Evolutionary conservation across 495 filamentous ascomycete species (phyloP).

Genomic region (Cercophora sp.): DNA sequence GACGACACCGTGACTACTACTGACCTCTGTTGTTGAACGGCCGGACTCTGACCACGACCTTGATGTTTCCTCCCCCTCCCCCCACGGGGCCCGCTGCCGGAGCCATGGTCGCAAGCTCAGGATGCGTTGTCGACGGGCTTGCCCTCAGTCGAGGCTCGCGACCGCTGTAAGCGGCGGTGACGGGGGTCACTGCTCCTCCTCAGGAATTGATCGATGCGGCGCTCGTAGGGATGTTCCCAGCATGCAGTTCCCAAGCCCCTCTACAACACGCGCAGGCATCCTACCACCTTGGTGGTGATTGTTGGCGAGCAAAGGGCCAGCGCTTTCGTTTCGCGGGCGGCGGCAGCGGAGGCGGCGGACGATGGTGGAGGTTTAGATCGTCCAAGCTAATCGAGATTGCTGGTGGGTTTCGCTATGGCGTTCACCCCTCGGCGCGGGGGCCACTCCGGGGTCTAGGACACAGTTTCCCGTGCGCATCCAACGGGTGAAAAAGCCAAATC

Average conservation of each 20-base stretch:
- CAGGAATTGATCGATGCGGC: background rate
- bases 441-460: background rate
- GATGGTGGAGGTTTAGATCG: background rate
- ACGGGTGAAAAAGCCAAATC: background rate
- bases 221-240: slow-evolving; percentile 11
- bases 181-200: background rate
- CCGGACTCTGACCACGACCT: slow-evolving; percentile 95
- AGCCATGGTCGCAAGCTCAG: slow-evolving; percentile 51
- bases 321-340: background rate
- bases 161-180: background rate
- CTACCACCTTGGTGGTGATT: slow-evolving; percentile 3
- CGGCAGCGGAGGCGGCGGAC: background rate
- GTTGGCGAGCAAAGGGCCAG: background rate
- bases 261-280: slow-evolving; percentile 22
- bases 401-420: slow-evolving; percentile 4
- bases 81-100: slow-evolving; percentile 45
- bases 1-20: slow-evolving; percentile 19
- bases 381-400: slow-evolving; percentile 16
- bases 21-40: slow-evolving; percentile 92
- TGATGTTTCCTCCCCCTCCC: slow-evolving; percentile 75
- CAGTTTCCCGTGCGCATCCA: background rate
- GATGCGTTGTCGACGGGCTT: background rate
- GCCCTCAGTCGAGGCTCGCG: background rate
- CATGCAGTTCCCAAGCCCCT: slow-evolving; percentile 24
- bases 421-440: background rate